These are phyloP conservation scores for Tolypocladium inflatum DNA, from an alignment of 2,329 filamentous ascomycete species.

Conservation along the genomic window DNA sequence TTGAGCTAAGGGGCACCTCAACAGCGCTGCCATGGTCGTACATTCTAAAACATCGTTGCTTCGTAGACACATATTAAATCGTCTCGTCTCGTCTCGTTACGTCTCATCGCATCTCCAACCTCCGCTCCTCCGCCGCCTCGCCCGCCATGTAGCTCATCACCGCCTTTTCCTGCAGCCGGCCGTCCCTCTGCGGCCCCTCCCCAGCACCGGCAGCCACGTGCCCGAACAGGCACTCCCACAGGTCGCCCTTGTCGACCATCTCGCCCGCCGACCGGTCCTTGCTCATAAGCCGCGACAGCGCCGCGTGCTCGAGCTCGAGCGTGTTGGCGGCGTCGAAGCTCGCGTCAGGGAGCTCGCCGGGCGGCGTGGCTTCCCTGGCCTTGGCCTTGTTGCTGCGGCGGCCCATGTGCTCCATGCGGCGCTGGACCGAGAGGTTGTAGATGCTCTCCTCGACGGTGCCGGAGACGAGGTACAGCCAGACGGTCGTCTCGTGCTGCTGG, in stretches of 20 bases:
- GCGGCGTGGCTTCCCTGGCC: constrained; percentile 20
- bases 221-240: constrained; percentile 87
- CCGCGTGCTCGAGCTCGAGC: constrained; percentile 66
- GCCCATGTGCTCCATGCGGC: constrained; percentile 70
- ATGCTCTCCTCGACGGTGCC: constrained; percentile 90
- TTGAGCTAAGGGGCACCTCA: not conserved
- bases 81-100: not conserved
- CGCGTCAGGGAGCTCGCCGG: constrained; percentile 43
- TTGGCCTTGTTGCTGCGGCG: constrained; percentile 25
- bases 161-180: constrained; percentile 19
- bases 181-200: constrained; percentile 13
- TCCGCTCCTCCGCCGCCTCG: constrained; percentile 32
- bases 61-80: not conserved
- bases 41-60: not conserved
- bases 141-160: constrained; percentile 33
- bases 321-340: constrained; percentile 77
- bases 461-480: constrained; percentile 91
- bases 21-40: not conserved
- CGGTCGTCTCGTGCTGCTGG: constrained; percentile 76
- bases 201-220: constrained; percentile 28
- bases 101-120: constrained; percentile 1
- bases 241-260: constrained; percentile 63
- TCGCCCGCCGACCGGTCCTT: constrained; percentile 67
- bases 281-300: constrained; percentile 60
- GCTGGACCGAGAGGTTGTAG: constrained; percentile 72